A percentile compares a stretch with the other conserved stretches of the same genome.
Conservation (phyloP, 2,329 filamentous ascomycete genomes). For the Aspergillus nomiae region DNA sequence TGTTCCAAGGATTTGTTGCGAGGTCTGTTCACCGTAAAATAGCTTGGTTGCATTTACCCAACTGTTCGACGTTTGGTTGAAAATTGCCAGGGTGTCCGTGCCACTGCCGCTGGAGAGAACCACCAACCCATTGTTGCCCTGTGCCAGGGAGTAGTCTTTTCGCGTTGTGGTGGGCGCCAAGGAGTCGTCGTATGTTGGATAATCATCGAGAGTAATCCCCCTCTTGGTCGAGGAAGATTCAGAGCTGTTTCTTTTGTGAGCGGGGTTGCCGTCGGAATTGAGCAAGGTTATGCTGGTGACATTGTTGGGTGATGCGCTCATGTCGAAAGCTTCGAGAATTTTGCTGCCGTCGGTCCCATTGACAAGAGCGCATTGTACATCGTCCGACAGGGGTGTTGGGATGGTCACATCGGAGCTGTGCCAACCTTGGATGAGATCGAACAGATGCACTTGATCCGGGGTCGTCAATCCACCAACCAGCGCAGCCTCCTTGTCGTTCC, state of each 20-base stretch:
- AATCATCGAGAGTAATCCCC: conserved; percentile 62
- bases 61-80: conserved; percentile 71
- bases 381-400: conserved; percentile 59
- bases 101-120: conserved; percentile 76
- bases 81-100: conserved; percentile 71
- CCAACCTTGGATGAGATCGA: conserved; percentile 67
- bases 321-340: conserved; percentile 76
- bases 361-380: conserved; percentile 67
- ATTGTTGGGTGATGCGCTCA: conserved; percentile 71
- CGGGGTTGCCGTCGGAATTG: conserved; percentile 57
- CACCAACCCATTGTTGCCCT: conserved; percentile 64
- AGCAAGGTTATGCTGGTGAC: conserved; percentile 71
- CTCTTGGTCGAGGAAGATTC: conserved; percentile 49
- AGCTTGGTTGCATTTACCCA: conserved; percentile 74
- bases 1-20: conserved; percentile 36
- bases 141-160: conserved; percentile 71
- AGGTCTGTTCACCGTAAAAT: conserved; percentile 54
- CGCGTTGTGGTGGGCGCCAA: conserved; percentile 67
- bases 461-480: conserved; percentile 71
- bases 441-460: conserved; percentile 73
- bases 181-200: conserved; percentile 78
- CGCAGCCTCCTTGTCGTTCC: conserved; percentile 69
- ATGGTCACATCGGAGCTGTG: conserved; percentile 66
- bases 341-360: conserved; percentile 74
- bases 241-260: conserved; percentile 53